Base-by-base conservation (phyloP, 371 early-diverging fungal species). In the Mortierella polycephala region DNA sequence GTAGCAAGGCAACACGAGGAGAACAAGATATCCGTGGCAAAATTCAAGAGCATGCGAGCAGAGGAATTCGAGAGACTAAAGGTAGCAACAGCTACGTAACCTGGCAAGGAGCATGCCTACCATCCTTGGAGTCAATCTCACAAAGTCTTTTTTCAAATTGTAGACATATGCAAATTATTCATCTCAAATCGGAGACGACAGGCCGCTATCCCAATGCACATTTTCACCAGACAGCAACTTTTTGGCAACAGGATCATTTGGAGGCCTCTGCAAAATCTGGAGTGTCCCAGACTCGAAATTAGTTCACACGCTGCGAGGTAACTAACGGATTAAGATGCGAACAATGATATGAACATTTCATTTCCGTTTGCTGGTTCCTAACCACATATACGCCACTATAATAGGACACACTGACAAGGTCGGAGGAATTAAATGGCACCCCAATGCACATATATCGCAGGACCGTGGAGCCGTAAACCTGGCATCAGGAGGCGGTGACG, bases 151-250 rank as follows among this genome's bases (percentile, higher is more conserved):
- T 51, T 18, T 21, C 20, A 18, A 14, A 7, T 39, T 23, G 0
- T 75, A 92, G 89, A 81, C 83, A 12, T 95, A 92, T 69, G 84
- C 89, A 23, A 92, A 90, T 47, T 88, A 89, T 67, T 87, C 91
- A 18, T 95, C 96, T 16, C 96, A 97, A 73, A 88, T 96, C 51
- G 96, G 94, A 11, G 98, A 97, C 72, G 93, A 93, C n/a, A 89
- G 98, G 49, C 96, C 97, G 9, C 82, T 96, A 12, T 84, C 95
- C 21, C 92, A 89, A 72, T 90, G 90, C 62, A 65, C 86, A 0
- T 96, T 98, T 71, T 86, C 96, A 13, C 96, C 96, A 8, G 90
- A 97, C 74, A 90, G 93, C 4, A 81, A 88, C 14, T 63, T 89
- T 41, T 67, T 98, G 21, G 92, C 94, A 5, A 96, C 96, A 9